phyloP scores from a whole-genome alignment of 2,329 filamentous ascomycete genomes.

The Cercospora sp. region DNA sequence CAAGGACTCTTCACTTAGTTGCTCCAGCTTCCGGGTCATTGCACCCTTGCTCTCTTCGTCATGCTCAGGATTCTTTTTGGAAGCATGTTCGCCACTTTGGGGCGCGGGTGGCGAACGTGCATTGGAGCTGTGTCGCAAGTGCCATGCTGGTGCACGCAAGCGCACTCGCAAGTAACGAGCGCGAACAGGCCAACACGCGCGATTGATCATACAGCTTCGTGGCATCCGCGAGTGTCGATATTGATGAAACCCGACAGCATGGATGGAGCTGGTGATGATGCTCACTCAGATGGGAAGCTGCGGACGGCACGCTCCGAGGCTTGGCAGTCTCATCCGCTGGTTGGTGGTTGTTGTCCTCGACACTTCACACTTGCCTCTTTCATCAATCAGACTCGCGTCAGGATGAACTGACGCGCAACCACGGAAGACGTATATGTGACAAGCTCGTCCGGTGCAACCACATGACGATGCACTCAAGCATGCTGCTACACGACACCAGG shows the following conservation, averaged over 20 bases:
- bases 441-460: not conserved
- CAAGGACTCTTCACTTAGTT: constrained; percentile 62
- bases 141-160: constrained; percentile 23
- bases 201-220: constrained; percentile 29
- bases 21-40: constrained; percentile 58
- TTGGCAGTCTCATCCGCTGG: not conserved
- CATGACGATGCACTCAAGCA: not conserved
- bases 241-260: not conserved
- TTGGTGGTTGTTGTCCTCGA: not conserved
- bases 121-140: constrained; percentile 20
- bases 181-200: constrained; percentile 35
- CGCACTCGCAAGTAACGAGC: constrained; percentile 44
- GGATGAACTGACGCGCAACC: not conserved
- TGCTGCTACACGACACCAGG: not conserved
- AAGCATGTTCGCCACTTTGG: constrained; percentile 19
- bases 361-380: not conserved
- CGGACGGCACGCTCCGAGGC: not conserved
- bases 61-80: not conserved
- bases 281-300: not conserved
- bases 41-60: constrained; percentile 50
- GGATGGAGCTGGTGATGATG: not conserved
- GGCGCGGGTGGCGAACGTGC: constrained; percentile 22
- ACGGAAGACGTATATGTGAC: not conserved
- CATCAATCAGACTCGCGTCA: not conserved
- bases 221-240: not conserved